Evolutionary conservation across 768 basidiomycete genomes (phyloP), one percentile per base, ranked within the genome.

Genomic region (Goffeauzyma gilvescens): DNA sequence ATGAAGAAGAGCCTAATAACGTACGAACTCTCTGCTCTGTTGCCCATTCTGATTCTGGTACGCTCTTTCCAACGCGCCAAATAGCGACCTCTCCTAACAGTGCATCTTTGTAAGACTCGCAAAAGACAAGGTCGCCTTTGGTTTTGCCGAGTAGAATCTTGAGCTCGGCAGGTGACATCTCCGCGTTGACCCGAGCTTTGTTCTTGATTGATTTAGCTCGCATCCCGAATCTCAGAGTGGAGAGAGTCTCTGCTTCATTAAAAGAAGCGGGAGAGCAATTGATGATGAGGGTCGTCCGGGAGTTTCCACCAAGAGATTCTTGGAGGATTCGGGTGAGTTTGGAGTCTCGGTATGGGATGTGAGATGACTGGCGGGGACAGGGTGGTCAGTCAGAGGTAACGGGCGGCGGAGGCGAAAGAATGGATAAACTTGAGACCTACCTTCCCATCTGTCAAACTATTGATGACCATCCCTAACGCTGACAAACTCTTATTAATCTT

Each of bases 201-300:
- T 98, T 98, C 82, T 96, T 96, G 75, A 98, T 98, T n/a, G 84
- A 83, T 67, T 98, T 98, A n/a, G 93, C 90, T 51, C 93, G 84
- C 62, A 96, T 96, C 70, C 93, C 93, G 63, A 98, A 98, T 20
- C 93, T 80, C n/a, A 98, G 75, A 3, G 93, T 98, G 2, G 80
- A 81, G 25, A 98, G 70, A 0, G 93, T 98, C 65, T 98, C 93
- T 2, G 83, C 70, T 63, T 96, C 93, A 58, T 98, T 98, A 68
- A 87, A 98, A 0, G 83, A 78, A 1, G 86, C 89, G 14, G 93
- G 93, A 14, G 93, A 98, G 59, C 93, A 96, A 66, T 64, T 64
- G 55, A 96, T 98, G 67, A 98, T 98, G 56, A 98, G 89, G n/a
- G 96, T 75, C 0, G 93, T 98, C 9, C 64, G 59, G 15, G 57